phyloP scores from a whole-genome alignment of 371 early-diverging fungal species.

The Nematocida sp. region DNA sequence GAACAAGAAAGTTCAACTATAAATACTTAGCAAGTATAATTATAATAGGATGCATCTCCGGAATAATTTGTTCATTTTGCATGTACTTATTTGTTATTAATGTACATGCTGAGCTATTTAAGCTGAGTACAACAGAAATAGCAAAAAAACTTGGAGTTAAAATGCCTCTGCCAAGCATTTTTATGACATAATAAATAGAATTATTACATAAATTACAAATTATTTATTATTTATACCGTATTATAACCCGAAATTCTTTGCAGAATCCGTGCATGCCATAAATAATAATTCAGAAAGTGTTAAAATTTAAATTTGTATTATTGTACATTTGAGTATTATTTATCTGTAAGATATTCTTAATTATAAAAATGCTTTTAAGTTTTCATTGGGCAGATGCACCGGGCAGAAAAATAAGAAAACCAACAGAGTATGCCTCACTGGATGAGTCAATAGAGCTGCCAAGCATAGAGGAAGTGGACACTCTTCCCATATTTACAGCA shows the following conservation, averaged over 20 bases:
- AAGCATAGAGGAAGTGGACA: slow-evolving; percentile 35
- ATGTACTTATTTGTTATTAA: background rate
- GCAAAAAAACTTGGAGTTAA: background rate
- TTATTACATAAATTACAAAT: no score
- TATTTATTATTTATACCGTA: no score
- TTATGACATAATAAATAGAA: no score
- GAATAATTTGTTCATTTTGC: background rate
- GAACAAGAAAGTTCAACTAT: background rate
- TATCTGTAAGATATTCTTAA: background rate
- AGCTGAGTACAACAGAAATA: background rate
- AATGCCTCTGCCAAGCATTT: no score
- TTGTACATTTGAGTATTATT: no score
- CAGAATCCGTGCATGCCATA: no score
- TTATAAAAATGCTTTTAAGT: slow-evolving; percentile 12
- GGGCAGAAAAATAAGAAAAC: slow-evolving; percentile 5
- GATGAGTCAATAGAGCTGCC: slow-evolving; percentile 31
- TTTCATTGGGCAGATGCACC: background rate
- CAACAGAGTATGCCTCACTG: background rate
- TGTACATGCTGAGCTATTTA: background rate
- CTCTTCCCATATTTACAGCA: background rate
- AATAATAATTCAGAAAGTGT: no score
- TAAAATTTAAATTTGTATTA: no score
- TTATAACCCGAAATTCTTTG: no score
- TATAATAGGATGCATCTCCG: background rate
- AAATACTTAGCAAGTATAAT: background rate